Evolutionary conservation across 345 rosid genomes (phyloP).

Genomic region (Xanthoceras sorbifolium): DNA sequence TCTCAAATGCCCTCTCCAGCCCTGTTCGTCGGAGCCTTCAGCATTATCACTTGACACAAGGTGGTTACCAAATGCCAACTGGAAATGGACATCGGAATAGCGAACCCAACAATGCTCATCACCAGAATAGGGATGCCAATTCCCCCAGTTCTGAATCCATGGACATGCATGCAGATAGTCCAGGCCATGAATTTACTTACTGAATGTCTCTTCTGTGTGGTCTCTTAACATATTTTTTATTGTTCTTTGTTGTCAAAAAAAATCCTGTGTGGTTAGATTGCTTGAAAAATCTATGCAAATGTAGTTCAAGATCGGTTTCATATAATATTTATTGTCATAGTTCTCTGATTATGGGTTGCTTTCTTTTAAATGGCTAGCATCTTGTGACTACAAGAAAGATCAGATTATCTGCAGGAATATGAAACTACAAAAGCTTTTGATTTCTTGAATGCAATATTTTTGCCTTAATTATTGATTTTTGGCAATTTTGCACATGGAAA

Average conservation of each 20-base stretch:
- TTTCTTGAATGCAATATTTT: too few relatives aligned
- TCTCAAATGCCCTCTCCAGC: constrained; percentile 64
- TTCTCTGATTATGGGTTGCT: neutral
- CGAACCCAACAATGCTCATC: constrained; percentile 20
- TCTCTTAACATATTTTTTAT: neutral
- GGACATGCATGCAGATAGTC: constrained; percentile 62
- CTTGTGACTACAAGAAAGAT: neutral
- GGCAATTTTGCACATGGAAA: too few relatives aligned
- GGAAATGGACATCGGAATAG: constrained; percentile 29
- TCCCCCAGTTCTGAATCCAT: constrained; percentile 45
- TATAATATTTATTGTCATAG: neutral
- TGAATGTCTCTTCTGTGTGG: constrained; percentile 13
- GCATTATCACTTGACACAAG: constrained; percentile 49
- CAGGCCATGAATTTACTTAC: constrained; percentile 36
- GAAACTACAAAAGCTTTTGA: neutral
- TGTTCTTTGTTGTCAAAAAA: neutral
- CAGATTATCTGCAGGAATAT: neutral
- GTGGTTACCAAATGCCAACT: constrained; percentile 26
- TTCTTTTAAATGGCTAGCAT: neutral
- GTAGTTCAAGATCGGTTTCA: constrained; percentile 8
- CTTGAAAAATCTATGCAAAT: neutral
- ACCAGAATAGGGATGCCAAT: constrained; percentile 29
- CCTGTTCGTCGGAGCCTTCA: constrained; percentile 74
- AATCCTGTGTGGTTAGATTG: neutral
- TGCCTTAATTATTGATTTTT: too few relatives aligned